A percentile compares a stretch with the other conserved stretches of the same genome.
Evolutionary conservation across 192 early-diverging fungal species (phyloP).

Genomic region (Phycomyces blakesleeanus): DNA sequence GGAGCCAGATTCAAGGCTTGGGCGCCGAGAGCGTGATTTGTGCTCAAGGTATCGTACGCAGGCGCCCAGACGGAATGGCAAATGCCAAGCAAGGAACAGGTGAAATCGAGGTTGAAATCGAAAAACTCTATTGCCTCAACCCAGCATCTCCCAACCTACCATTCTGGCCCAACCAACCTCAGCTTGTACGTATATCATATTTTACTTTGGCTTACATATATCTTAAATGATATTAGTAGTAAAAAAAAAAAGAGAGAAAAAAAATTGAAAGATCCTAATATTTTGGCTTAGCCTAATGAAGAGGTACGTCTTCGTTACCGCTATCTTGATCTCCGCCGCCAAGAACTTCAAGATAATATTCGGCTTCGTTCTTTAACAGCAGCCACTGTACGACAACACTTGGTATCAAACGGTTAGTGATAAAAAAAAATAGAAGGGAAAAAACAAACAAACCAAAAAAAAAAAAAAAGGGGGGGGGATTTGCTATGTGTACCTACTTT

Average conservation of each 20-base stretch:
- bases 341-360: constrained; percentile 71
- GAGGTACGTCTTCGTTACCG: constrained; percentile 72
- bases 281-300: constrained; percentile 62
- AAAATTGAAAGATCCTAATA: constrained; percentile 2
- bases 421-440: too few relatives aligned
- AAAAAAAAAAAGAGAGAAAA: too few relatives aligned
- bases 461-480: too few relatives aligned
- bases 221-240: not conserved
- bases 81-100: constrained; percentile 50
- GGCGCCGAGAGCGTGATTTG: constrained; percentile 70
- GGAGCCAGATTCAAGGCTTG: constrained; percentile 48
- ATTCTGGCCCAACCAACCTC: constrained; percentile 52
- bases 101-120: constrained; percentile 69
- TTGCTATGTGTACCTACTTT: too few relatives aligned
- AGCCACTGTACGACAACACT: constrained; percentile 64
- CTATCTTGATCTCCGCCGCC: constrained; percentile 78
- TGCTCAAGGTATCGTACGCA: constrained; percentile 59
- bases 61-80: constrained; percentile 46
- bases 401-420: constrained; percentile 62
- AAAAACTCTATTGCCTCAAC: constrained; percentile 63
- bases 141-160: constrained; percentile 56
- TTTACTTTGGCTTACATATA: not conserved
- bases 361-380: constrained; percentile 63
- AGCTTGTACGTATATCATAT: constrained; percentile 35
- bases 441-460: constrained; percentile 10